Base-by-base conservation (phyloP, 306 rosid genomes). In the Potentilla sterilis region DNA sequence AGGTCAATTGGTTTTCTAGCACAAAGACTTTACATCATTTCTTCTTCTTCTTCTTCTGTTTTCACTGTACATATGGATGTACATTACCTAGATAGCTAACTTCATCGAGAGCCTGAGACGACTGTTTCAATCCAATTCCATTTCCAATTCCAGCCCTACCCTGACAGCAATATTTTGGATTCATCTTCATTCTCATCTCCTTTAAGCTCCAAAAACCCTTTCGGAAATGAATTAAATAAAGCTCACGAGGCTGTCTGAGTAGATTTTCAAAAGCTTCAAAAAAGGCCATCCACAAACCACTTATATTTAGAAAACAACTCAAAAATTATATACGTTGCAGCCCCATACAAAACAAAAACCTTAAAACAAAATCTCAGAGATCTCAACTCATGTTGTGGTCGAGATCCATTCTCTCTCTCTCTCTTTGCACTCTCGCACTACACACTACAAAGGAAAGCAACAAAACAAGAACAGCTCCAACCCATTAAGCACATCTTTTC, bases 341-440 rank as follows among this genome's bases (percentile, higher is more conserved):
- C 79, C 79, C 76, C 84, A 70, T 72, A 78, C 67, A 80, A 87
- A 85, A 84, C 88, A 84, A 84, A 85, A 8, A 75, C 82, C 66
- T 79, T 81, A 82, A 84, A 81, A 89, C 90, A 89, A 93, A 76
- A 77, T 83, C 76, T 77, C 65, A 71, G 78, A 83, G 83, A 77
- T 84, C 83, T 77, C 79, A 34, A 62, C 68, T 61, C 72, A 83
- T 86, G 73, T 82, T 87, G 98, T 94, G 98, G 98, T 70, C 61
- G 75, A 83, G 79, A 89, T 88, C 67, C 84, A 84, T 21, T 62
- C 82, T 69, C 83, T 24, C 42, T 77, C 35, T 38, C 34, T 47
- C 51, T 47, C 38, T 38, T 18, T 40, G 43, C 76, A 37, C 28
- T 9, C 70, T 61, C 78, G 49, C 89, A 81, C 81, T 82, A 72